Percentiles rank a stretch among this genome's conserved stretches.
phyloP scores from a whole-genome alignment of 1,284 basidiomycete species.

The Lentinus polychrous region DNA sequence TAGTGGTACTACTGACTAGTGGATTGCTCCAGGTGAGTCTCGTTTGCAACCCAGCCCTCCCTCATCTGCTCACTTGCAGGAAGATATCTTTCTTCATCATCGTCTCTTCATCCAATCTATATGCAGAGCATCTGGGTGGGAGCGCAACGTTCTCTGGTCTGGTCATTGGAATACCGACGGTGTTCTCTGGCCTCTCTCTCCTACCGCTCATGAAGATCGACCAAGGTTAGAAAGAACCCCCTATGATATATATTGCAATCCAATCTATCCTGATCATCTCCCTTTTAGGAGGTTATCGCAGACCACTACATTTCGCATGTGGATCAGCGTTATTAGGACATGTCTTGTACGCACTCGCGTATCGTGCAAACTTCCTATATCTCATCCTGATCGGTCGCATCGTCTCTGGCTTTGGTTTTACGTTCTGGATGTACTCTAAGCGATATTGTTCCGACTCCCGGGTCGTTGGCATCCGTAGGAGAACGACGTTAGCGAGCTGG shows the following conservation, averaged over 20 bases:
- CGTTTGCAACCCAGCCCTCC: not conserved
- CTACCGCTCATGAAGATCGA: constrained; percentile 53
- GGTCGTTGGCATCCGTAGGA: constrained; percentile 56
- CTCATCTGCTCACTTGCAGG: not conserved
- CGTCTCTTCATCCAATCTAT: constrained; percentile 58
- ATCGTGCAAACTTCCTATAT: constrained; percentile 38
- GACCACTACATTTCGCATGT: constrained; percentile 38
- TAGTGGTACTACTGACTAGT: constrained; percentile 37
- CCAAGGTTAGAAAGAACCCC: constrained; percentile 33
- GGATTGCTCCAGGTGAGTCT: constrained; percentile 37
- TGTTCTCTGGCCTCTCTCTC: constrained; percentile 50
- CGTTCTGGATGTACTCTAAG: constrained; percentile 46
- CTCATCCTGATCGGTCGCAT: constrained; percentile 43
- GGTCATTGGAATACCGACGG: constrained; percentile 60
- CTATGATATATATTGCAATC: not conserved
- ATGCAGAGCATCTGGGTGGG: constrained; percentile 57
- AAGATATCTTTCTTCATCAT: constrained; percentile 65
- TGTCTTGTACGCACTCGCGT: constrained; percentile 39
- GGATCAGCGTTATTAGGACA: constrained; percentile 35
- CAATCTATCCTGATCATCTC: not conserved
- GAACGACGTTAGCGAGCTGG: constrained; percentile 59
- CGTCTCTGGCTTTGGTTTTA: constrained; percentile 40
- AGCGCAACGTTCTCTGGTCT: constrained; percentile 61
- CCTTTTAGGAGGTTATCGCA: constrained; percentile 42
- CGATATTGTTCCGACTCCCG: constrained; percentile 60